phyloP scores from a whole-genome alignment of 2,329 filamentous ascomycete genomes.

The Colletotrichum gloeosporioides region DNA sequence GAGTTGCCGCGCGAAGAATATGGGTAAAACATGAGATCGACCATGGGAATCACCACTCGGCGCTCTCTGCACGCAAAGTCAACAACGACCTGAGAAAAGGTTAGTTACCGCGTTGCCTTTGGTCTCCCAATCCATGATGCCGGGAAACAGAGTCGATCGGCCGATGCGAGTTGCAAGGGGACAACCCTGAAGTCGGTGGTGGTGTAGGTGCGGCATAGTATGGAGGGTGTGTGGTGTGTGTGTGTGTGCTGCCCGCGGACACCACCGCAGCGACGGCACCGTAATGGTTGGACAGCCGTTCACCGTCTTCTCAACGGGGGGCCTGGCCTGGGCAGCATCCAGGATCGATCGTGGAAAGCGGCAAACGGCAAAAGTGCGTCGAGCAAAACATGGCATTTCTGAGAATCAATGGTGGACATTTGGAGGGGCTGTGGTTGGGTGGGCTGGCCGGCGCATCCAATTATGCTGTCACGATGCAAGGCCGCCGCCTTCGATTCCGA shows the following conservation, averaged over 20 bases:
- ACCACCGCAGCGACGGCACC: not conserved
- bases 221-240: not conserved
- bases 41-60: not conserved
- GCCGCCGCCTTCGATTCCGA: constrained; percentile 16
- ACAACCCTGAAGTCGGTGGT: not conserved
- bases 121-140: constrained; percentile 7
- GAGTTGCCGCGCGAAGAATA: not conserved
- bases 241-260: not conserved
- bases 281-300: not conserved
- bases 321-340: not conserved
- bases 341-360: not conserved
- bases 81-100: not conserved
- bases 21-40: not conserved
- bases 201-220: not conserved
- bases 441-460: not conserved
- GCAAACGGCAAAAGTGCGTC: constrained; percentile 9
- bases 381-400: constrained; percentile 17
- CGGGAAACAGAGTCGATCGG: constrained; percentile 5
- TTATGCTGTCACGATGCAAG: constrained; percentile 1
- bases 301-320: not conserved
- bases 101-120: not conserved
- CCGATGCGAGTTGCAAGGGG: not conserved
- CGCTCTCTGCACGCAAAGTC: not conserved
- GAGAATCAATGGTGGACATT: not conserved
- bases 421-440: not conserved